Evolutionary conservation across 805 yeast species (phyloP), one percentile per base, ranked within the genome.

Genomic region (Millerozyma acaciae): DNA sequence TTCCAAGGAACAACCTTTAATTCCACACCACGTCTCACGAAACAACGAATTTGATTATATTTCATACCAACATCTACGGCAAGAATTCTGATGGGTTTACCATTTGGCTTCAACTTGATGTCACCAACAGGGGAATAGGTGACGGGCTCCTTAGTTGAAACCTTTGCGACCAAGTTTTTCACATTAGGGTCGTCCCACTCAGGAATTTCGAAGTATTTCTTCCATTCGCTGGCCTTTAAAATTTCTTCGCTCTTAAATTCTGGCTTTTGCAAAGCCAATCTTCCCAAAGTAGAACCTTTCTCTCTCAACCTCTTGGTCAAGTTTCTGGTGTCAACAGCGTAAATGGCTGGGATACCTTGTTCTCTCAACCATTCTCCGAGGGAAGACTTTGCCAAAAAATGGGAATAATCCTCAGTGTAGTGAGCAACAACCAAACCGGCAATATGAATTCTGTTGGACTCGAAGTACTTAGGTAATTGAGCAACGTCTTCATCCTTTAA

Each of bases 41-140:
- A 90, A 63, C 98, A 93, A 63, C 99, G 83, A 55, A 93, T 86
- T 70, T 93, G 99, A 67, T 93, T 93, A 70, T 72, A 90, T 67
- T 93, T 93, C 86, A 93, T 85, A 75, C 99, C 99, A 37, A 89
- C 96, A 64, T 93, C 99, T 43, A 93, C 71, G 15, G 96, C 96
- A 23, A 93, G 62, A 44, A 93, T 84, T 61, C 93, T 80, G 45
- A 90, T 62, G 27, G 79, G 68, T 53, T 83, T 79, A 32, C 96
- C 96, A 56, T 81, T 70, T 65, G 48, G 80, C 73, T 47, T 85
- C 17, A 57, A 35, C 78, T 51, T 73, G 21, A 60, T 60, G 26
- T 67, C 68, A 10, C 72, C 54, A 38, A 78, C 75, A 33, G 97
- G 97, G 21, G 75, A 68, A 67, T 84, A 93, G 42, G 83, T 60